A percentile compares a stretch with the other conserved stretches of the same genome.
Conservation (phyloP, 192 early-diverging fungal genomes). For the Coemansia sp. region DNA sequence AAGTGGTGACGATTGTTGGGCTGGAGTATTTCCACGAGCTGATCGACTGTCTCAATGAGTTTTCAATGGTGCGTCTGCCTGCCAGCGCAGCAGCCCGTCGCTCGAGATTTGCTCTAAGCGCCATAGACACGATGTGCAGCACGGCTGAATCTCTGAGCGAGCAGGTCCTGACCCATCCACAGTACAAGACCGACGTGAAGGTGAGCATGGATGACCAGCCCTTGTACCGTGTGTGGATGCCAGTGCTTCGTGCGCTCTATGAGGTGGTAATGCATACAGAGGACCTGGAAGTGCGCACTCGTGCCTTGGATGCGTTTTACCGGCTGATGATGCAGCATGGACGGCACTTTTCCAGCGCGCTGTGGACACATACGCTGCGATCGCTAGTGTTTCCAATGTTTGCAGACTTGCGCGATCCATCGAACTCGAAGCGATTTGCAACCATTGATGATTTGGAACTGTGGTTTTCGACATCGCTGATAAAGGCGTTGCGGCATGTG, state of each 20-base stretch:
- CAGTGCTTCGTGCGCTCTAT: slow-evolving; percentile 83
- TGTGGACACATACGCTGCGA: slow-evolving; percentile 80
- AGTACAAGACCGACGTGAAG: neutral
- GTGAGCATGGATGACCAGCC: slow-evolving; percentile 58
- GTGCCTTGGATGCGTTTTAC: slow-evolving; percentile 81
- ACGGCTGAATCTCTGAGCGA: slow-evolving; percentile 23
- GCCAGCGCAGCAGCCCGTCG: slow-evolving; percentile 18
- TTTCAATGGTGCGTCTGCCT: slow-evolving; percentile 14
- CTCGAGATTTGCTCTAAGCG: slow-evolving; percentile 38
- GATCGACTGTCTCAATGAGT: slow-evolving; percentile 46
- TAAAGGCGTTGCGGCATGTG: slow-evolving; percentile 85
- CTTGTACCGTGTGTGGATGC: slow-evolving; percentile 77
- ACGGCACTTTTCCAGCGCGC: slow-evolving; percentile 63
- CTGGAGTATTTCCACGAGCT: slow-evolving; percentile 53
- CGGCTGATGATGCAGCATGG: slow-evolving; percentile 79
- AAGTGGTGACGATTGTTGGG: slow-evolving; percentile 27
- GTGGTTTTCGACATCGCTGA: slow-evolving; percentile 93
- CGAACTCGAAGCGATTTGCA: slow-evolving; percentile 59
- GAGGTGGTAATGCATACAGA: slow-evolving; percentile 87
- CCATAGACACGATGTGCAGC: slow-evolving; percentile 40
- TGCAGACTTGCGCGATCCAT: slow-evolving; percentile 69
- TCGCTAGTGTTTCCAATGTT: slow-evolving; percentile 90
- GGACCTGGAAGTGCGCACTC: slow-evolving; percentile 87
- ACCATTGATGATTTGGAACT: slow-evolving; percentile 83
- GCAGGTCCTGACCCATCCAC: slow-evolving; percentile 26